Base-by-base conservation (phyloP, 1,284 basidiomycete species). In the Ceratobasidium theobromae region DNA sequence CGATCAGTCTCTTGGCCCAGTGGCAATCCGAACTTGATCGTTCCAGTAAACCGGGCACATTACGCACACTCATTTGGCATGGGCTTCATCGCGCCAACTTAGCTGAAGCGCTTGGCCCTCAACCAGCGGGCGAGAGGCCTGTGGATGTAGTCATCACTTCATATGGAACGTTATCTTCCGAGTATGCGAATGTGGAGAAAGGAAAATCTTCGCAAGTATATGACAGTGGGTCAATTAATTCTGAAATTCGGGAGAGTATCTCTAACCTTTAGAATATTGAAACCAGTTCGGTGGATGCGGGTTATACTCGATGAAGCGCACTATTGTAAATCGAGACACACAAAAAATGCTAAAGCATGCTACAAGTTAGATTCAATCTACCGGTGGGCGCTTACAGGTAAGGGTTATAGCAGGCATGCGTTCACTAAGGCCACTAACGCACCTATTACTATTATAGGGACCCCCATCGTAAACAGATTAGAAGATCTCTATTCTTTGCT, bases 401-500 rank as follows among this genome's bases (percentile, higher is more conserved):
- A 48, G 72, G n/a, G n/a, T n/a, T n/a, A n/a, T n/a, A n/a, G n/a
- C n/a, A n/a, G n/a, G n/a, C n/a, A n/a, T n/a, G n/a, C n/a, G n/a
- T n/a, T n/a, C n/a, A n/a, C 6, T 11, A 25, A 11, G 12, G 11
- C 5, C 4, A 9, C 18, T 23, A 18, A 48, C 8, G 16, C 12
- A 46, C 5, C 16, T 11, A 38, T 23, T 54, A 40, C 16, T 30
- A 21, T 14, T 65, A 23, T 25, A 84, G 91, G 94, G 32, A 98
- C 96, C 9, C 96, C 96, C 0, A 98, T 99, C 69, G 93, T 98
- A 67, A 99, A 99, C 74, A 86, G 88, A 53, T 81, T 98, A 3
- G 96, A 98, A 69, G 95, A 98, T 73, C 79, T 99, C 5, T 95
- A 91, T 72, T 95, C 92, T 0, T 79, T 97, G 1, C 77, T 97